Percentiles rank a stretch among this genome's conserved stretches.
Evolutionary conservation across 2,329 filamentous ascomycete genomes (phyloP).

Genomic region (Penicillium verrucosum): DNA sequence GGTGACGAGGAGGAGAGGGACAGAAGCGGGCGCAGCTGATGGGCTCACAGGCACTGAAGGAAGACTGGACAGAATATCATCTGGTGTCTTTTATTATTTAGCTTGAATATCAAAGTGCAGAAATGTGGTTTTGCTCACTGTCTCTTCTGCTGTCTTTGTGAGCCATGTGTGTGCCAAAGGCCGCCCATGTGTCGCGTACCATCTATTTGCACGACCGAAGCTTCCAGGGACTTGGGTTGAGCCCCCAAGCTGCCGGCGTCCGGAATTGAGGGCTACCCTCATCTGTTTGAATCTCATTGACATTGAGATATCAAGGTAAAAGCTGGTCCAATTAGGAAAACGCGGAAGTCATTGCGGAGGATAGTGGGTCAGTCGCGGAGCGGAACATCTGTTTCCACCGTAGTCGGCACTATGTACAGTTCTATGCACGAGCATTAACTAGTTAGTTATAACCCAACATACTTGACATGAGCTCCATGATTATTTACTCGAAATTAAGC

Average conservation of each 20-base stretch:
- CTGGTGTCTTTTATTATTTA: slow-evolving; percentile 24
- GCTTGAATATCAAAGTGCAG: not conserved
- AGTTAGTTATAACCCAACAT: not conserved
- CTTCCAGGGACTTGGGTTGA: slow-evolving; percentile 1
- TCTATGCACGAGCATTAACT: not conserved
- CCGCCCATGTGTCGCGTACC: slow-evolving; percentile 17
- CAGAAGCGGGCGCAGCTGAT: slow-evolving; percentile 14
- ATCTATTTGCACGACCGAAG: slow-evolving; percentile 9
- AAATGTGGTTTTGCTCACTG: slow-evolving; percentile 22
- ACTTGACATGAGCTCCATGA: not conserved
- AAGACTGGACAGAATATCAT: slow-evolving; percentile 30
- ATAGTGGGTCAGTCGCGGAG: slow-evolving; percentile 6
- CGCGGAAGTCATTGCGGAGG: slow-evolving; percentile 13
- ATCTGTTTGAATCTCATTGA: slow-evolving; percentile 19
- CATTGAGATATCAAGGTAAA: slow-evolving; percentile 21
- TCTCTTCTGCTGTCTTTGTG: slow-evolving; percentile 28
- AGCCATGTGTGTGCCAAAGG: slow-evolving; percentile 35
- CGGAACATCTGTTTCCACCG: slow-evolving; percentile 8
- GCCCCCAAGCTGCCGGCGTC: slow-evolving; percentile 5
- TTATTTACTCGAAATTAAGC: not conserved
- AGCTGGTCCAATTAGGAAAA: slow-evolving; percentile 4
- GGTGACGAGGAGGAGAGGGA: slow-evolving; percentile 38
- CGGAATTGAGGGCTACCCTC: slow-evolving; percentile 15
- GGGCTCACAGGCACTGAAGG: slow-evolving; percentile 17
- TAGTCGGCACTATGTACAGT: not conserved